Conservation (phyloP, 1,139 yeast species). For the Taphrina confusa region DNA sequence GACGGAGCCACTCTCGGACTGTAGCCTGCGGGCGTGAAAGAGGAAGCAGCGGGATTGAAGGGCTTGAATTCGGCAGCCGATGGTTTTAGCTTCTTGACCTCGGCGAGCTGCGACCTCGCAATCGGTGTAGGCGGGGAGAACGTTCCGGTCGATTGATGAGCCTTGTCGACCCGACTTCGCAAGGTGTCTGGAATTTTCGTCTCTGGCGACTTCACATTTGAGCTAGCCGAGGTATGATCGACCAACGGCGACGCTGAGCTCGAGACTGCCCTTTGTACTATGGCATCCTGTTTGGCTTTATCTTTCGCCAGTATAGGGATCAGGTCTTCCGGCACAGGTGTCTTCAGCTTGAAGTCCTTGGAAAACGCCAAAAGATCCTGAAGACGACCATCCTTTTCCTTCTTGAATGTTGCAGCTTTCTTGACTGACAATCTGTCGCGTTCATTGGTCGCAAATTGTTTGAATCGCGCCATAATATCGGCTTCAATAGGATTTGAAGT, state of each 20-base stretch:
- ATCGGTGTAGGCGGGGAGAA: conserved; percentile 15
- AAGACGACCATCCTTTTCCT: conserved; percentile 55
- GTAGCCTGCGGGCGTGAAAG: conserved; percentile 22
- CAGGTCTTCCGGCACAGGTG: conserved; percentile 65
- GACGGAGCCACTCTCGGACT: conserved; percentile 9
- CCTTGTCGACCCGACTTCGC: conserved; percentile 23
- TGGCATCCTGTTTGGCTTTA: conserved; percentile 64
- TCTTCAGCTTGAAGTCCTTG: conserved; percentile 68
- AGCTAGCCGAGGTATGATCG: neutral
- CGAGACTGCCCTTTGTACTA: conserved; percentile 46
- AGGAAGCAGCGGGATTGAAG: conserved; percentile 32
- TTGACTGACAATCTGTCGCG: conserved; percentile 44
- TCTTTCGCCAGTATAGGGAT: conserved; percentile 74
- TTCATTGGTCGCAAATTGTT: conserved; percentile 47
- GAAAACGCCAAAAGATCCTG: conserved; percentile 81
- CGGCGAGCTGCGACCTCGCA: neutral
- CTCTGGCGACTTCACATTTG: neutral
- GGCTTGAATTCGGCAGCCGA: conserved; percentile 29
- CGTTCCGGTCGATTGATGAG: conserved; percentile 10
- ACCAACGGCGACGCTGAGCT: conserved; percentile 39
- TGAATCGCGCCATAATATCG: conserved; percentile 46
- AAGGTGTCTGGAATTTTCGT: conserved; percentile 17
- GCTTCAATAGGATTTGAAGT: conserved; percentile 42
- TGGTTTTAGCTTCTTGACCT: conserved; percentile 22
- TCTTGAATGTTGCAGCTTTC: conserved; percentile 44